phyloP scores from a whole-genome alignment of 768 basidiomycete genomes.

The Chiua virens region DNA sequence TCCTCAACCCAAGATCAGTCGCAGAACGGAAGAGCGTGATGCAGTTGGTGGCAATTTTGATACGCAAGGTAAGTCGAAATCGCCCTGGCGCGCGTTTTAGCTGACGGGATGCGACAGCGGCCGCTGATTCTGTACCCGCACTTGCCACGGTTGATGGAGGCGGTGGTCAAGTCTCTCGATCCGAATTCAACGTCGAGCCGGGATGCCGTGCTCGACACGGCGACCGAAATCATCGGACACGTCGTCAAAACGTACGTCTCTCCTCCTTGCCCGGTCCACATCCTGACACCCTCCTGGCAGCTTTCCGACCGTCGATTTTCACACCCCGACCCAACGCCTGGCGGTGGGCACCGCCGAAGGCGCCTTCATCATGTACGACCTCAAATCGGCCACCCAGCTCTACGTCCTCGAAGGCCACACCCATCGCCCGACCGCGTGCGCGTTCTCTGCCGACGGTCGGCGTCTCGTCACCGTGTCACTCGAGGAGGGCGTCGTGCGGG shows the following conservation, averaged over 20 bases:
- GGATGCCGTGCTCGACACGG: constrained; percentile 86
- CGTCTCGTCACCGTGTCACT: constrained; percentile 85
- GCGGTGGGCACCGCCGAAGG: constrained; percentile 95
- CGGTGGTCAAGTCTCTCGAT: constrained; percentile 94
- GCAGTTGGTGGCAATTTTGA: constrained; percentile 91
- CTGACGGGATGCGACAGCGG: constrained; percentile 45
- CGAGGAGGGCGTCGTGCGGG: constrained; percentile 78
- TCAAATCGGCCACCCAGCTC: constrained; percentile 91
- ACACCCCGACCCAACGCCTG: constrained; percentile 80
- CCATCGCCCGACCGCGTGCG: constrained; percentile 76
- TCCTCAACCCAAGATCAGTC: constrained; percentile 70
- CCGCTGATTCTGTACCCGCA: constrained; percentile 83
- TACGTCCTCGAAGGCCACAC: constrained; percentile 95
- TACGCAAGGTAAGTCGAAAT: constrained; percentile 65
- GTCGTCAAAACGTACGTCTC: constrained; percentile 81
- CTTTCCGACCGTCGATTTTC: constrained; percentile 93
- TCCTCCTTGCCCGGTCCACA: neutral
- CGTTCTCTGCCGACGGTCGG: constrained; percentile 92
- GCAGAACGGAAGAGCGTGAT: constrained; percentile 85
- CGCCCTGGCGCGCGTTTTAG: neutral
- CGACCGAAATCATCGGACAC: constrained; percentile 91
- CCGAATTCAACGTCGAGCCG: constrained; percentile 76
- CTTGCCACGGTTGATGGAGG: constrained; percentile 85
- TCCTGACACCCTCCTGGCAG: constrained; percentile 37
- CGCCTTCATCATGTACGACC: constrained; percentile 92